Conservation (phyloP, 1,139 yeast species). For the Kurtzmaniella quercitrusa region DNA sequence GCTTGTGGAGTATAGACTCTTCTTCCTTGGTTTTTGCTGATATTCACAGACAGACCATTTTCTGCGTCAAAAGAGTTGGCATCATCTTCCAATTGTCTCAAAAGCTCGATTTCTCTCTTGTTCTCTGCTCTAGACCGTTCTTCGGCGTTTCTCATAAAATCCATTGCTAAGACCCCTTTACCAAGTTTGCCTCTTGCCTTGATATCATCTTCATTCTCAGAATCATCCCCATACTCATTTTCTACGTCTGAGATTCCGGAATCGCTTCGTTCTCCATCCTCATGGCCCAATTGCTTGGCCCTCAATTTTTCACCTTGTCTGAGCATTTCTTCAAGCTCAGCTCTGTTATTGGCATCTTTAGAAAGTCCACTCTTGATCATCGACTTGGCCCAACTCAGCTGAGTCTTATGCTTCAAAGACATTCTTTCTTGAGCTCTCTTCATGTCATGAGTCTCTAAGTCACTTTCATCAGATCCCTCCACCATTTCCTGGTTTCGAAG, state of each 20-base stretch:
- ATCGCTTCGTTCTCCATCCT: slow-evolving; percentile 50
- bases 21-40: slow-evolving; percentile 70
- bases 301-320: slow-evolving; percentile 79
- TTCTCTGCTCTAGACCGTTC: slow-evolving; percentile 57
- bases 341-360: slow-evolving; percentile 78
- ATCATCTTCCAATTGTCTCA: slow-evolving; percentile 45
- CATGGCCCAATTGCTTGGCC: slow-evolving; percentile 67
- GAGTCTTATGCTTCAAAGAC: slow-evolving; percentile 84
- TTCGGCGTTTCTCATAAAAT: slow-evolving; percentile 88
- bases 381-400: slow-evolving; percentile 85
- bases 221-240: slow-evolving; percentile 36
- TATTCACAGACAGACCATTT: slow-evolving; percentile 35
- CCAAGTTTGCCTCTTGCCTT: slow-evolving; percentile 47
- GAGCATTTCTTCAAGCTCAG: slow-evolving; percentile 91
- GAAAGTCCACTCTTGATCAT: slow-evolving; percentile 88
- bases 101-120: slow-evolving; percentile 44
- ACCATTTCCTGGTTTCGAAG: slow-evolving; percentile 64
- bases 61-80: slow-evolving; percentile 37
- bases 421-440: slow-evolving; percentile 88
- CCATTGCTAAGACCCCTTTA: slow-evolving; percentile 90
- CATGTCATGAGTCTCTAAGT: slow-evolving; percentile 62
- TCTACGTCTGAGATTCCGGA: slow-evolving; percentile 51
- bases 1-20: slow-evolving; percentile 77
- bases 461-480: slow-evolving; percentile 55
- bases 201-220: slow-evolving; percentile 25